Base-by-base conservation (phyloP, 345 rosid genomes). In the Cardiospermum halicacabum region DNA sequence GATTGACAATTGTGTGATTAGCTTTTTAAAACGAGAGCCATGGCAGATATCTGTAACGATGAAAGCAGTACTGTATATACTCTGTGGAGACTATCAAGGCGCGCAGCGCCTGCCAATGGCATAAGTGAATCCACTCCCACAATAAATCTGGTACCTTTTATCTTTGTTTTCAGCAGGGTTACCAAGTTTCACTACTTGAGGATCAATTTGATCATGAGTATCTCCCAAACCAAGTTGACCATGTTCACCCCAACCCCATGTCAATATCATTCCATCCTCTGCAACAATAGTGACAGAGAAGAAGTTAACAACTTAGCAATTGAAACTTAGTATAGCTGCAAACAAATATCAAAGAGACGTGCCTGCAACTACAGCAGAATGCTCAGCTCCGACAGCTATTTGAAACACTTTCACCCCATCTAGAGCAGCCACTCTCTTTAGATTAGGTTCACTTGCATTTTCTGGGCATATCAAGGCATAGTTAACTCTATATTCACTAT, bases 171-270 rank as follows among this genome's bases (percentile, higher is more conserved):
- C 40, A 72, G 40, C 43, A 47, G 58, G 68, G 19, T 70, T 61
- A 21, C 75, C 72, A 6, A 80, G 66, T 65, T 60, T 68, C 58
- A 90, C 85, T 4, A 56, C 56, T 62, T 62, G 81, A 28, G 97
- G 96, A 18, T 56, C 60, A 24, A 62, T 82, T 68, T 84, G 85
- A 63, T 91, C 96, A 22, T 37, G 5, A 50, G 91, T 73, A 64
- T 73, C 73, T 48, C 97, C 97, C 60, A 84, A 66, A 7, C 97
- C 97, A 69, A 94, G 91, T 74, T 94, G 96, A 59, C 97, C 96
- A 45, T 88, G 99, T 71, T 94, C 99, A 18, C 97, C 99, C 99
- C 99, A 94, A 53, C 99, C 97, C 97, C 95, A 90, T 57, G 85
- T 84, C 85, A 73, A 83, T 45, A 88, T 68, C 24, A 36, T 71